A percentile compares a stretch with the other conserved stretches of the same genome.
phyloP scores from a whole-genome alignment of 192 early-diverging fungal genomes.

The Coemansia sp. region DNA sequence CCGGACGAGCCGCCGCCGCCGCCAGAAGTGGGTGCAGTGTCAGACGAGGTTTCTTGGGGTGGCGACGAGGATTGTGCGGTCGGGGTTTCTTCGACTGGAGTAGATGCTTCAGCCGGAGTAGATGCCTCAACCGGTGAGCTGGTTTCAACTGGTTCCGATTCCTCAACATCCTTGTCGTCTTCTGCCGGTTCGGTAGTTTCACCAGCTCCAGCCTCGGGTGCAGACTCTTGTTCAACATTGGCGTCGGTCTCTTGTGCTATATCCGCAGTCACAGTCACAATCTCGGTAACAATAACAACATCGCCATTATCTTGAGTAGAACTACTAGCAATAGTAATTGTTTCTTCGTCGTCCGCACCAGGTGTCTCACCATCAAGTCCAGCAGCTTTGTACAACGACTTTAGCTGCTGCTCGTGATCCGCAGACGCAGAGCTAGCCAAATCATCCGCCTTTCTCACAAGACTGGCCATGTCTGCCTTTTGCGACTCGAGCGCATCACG shows the following conservation, averaged over 20 bases:
- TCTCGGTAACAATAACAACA: conserved; percentile 24
- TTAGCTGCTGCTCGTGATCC: neutral
- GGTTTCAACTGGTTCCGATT: neutral
- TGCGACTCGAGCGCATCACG: conserved; percentile 5
- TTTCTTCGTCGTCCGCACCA: neutral
- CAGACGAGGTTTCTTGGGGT: neutral
- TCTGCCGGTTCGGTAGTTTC: neutral
- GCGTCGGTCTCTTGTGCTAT: neutral
- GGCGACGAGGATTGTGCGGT: neutral
- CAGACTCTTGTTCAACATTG: neutral
- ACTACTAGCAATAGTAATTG: neutral
- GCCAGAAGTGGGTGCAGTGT: neutral
- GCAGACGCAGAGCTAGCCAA: neutral
- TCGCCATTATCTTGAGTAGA: conserved; percentile 2
- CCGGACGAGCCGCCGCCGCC: conserved; percentile 14
- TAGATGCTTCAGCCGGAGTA: neutral
- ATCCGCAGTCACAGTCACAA: conserved; percentile 29
- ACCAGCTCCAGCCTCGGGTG: neutral
- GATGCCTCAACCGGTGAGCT: neutral
- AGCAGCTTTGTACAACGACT: neutral
- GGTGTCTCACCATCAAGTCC: neutral
- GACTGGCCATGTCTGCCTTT: conserved; percentile 7
- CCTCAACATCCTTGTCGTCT: neutral
- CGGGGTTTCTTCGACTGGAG: neutral
- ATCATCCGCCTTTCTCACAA: neutral